Percentiles rank a stretch among this genome's conserved stretches.
These are phyloP conservation scores for Trichoderma sp. DNA, from an alignment of 2,329 filamentous ascomycete species.

Conservation along the genomic window DNA sequence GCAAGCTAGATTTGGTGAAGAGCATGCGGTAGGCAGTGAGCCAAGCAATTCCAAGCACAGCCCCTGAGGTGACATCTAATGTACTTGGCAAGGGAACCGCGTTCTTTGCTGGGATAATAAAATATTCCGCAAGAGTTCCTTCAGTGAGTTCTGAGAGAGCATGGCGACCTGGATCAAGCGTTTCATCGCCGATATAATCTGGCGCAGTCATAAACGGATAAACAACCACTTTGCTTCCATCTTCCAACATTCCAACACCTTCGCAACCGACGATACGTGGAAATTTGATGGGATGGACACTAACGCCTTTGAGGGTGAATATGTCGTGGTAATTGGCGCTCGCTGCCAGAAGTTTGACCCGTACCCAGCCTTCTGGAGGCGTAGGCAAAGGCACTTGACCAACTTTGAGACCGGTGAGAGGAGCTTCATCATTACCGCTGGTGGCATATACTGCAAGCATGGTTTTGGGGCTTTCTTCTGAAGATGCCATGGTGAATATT, in stretches of 20 bases:
- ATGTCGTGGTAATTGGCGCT: slow-evolving; percentile 11
- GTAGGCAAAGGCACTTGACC: background rate
- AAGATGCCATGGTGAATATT: background rate
- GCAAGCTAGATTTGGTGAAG: slow-evolving; percentile 10
- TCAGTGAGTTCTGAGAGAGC: slow-evolving; percentile 6
- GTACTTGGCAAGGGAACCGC: background rate
- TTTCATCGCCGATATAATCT: slow-evolving; percentile 14
- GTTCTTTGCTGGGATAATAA: background rate
- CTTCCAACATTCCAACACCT: slow-evolving; percentile 13
- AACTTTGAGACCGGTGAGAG: background rate
- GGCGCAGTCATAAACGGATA: slow-evolving; percentile 14
- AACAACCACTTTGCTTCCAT: slow-evolving; percentile 7
- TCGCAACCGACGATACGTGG: slow-evolving; percentile 13
- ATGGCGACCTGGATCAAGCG: slow-evolving; percentile 7
- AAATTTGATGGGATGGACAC: background rate
- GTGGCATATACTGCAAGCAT: slow-evolving; percentile 17
- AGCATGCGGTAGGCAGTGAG: slow-evolving; percentile 21
- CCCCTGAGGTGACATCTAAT: background rate
- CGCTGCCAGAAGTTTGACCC: slow-evolving; percentile 2
- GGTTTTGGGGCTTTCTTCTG: background rate
- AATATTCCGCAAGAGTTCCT: slow-evolving; percentile 15
- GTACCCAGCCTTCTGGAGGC: slow-evolving; percentile 10
- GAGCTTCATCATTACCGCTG: background rate
- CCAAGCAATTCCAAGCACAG: slow-evolving; percentile 19
- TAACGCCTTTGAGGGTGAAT: slow-evolving; percentile 9